A percentile compares a stretch with the other conserved stretches of the same genome.
phyloP scores from a whole-genome alignment of 78 protist genomes.

The Salpingoeca rosetta region DNA sequence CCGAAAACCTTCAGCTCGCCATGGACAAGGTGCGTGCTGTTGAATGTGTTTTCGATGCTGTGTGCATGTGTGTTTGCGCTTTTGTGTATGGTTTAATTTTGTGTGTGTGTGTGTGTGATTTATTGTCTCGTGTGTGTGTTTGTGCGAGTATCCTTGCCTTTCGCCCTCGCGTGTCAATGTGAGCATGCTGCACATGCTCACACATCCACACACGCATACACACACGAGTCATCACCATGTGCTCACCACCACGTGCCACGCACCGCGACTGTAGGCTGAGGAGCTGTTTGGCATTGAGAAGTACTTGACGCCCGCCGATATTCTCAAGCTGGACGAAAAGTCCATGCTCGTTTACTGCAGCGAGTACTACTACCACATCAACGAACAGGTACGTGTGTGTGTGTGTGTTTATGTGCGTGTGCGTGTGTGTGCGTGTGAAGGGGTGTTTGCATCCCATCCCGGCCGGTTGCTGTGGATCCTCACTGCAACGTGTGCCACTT shows the following conservation, averaged over 20 bases:
- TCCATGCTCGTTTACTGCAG: neutral
- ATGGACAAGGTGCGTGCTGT: neutral
- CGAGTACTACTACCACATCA: neutral
- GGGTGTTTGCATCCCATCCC: too few relatives aligned
- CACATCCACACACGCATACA: too few relatives aligned
- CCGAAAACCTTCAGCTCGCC: neutral
- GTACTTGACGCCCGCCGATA: neutral
- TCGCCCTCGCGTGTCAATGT: neutral
- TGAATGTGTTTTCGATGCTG: neutral
- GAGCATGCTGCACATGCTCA: neutral
- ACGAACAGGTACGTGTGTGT: too few relatives aligned
- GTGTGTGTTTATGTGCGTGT: too few relatives aligned
- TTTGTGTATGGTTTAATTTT: neutral
- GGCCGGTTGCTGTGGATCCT: too few relatives aligned
- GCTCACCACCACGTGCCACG: too few relatives aligned
- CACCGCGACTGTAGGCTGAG: too few relatives aligned
- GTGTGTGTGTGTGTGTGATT: too few relatives aligned
- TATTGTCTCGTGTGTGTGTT: neutral
- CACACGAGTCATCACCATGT: too few relatives aligned
- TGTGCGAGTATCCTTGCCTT: neutral
- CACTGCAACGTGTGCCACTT: too few relatives aligned
- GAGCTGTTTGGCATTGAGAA: neutral
- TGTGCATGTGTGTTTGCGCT: neutral
- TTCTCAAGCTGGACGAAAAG: neutral
- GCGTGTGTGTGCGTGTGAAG: too few relatives aligned